Percentiles rank a stretch among this genome's conserved stretches.
Evolutionary conservation across 345 rosid species (phyloP).

Genomic region (Bretschneidera sinensis): DNA sequence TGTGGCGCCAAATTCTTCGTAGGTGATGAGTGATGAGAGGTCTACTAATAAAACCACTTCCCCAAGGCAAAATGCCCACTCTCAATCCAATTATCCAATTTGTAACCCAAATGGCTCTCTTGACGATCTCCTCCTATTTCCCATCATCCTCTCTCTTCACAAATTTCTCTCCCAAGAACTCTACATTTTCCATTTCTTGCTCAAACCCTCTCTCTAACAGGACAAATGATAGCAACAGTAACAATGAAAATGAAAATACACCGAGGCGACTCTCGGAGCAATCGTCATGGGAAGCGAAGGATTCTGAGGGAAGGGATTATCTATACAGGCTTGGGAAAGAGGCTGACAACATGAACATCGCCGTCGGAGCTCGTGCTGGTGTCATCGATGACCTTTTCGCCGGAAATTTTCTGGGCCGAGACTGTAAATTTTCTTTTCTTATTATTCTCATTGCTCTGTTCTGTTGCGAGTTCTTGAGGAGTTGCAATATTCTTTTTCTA

Average conservation of each 20-base stretch:
- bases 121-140: constrained; percentile 19
- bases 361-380: constrained; percentile 84
- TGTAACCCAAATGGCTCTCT: constrained; percentile 26
- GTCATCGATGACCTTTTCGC: constrained; percentile 74
- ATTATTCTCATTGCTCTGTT: not conserved
- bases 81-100: not conserved
- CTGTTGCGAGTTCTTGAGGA: constrained; percentile 1
- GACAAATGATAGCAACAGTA: constrained; percentile 7
- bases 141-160: constrained; percentile 20
- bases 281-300: constrained; percentile 90
- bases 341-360: constrained; percentile 77
- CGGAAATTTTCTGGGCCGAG: constrained; percentile 84
- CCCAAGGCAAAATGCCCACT: not conserved
- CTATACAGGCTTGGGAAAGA: constrained; percentile 81
- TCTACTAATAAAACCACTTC: no score
- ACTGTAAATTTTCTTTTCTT: constrained; percentile 37
- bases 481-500: not conserved
- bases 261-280: constrained; percentile 60
- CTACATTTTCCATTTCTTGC: constrained; percentile 27
- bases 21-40: no score
- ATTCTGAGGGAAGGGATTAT: constrained; percentile 70
- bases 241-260: constrained; percentile 14
- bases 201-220: constrained; percentile 28
- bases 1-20: no score
- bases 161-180: constrained; percentile 12